Conservation (phyloP, 345 rosid species). For the Arabidopsis suecica region DNA sequence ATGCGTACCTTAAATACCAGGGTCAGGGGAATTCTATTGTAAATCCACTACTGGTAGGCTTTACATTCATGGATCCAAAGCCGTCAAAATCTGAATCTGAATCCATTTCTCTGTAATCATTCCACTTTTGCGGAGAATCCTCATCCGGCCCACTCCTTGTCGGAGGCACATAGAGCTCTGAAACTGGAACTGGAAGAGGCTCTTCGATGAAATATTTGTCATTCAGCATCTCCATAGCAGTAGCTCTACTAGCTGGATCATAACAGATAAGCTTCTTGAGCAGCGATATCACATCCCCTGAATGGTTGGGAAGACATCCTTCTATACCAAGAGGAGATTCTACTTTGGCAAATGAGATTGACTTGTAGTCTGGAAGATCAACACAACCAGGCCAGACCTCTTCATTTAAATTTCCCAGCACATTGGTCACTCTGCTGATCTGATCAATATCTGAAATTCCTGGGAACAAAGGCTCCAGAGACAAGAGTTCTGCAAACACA, state of each 20-base stretch:
- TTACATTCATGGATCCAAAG: conserved; percentile 59
- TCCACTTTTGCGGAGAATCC: conserved; percentile 59
- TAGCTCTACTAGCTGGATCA: conserved; percentile 75
- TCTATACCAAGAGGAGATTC: conserved; percentile 72
- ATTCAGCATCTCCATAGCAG: conserved; percentile 72
- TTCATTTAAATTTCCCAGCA: conserved; percentile 79
- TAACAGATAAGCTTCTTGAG: conserved; percentile 79
- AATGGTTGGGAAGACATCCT: conserved; percentile 55
- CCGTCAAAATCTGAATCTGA: conserved; percentile 74
- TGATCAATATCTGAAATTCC: conserved; percentile 93
- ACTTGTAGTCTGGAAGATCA: conserved; percentile 79
- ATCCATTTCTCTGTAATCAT: conserved; percentile 51
- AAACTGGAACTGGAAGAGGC: conserved; percentile 74
- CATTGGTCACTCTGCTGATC: conserved; percentile 66
- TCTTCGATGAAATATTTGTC: conserved; percentile 75
- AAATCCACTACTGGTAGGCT: conserved; percentile 61
- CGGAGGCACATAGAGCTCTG: conserved; percentile 70
- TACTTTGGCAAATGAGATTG: conserved; percentile 76
- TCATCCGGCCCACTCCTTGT: conserved; percentile 61
- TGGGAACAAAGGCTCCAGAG: conserved; percentile 81
- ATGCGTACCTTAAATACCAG: conserved; percentile 30
- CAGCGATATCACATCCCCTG: conserved; percentile 64
- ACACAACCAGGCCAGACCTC: conserved; percentile 78
- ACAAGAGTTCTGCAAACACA: conserved; percentile 80
- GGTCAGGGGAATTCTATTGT: conserved; percentile 62